Evolutionary conservation across 176 grass and related monocot species (phyloP), one percentile per base, ranked within the genome.

Genomic region (Dendrocalamus sinicus): DNA sequence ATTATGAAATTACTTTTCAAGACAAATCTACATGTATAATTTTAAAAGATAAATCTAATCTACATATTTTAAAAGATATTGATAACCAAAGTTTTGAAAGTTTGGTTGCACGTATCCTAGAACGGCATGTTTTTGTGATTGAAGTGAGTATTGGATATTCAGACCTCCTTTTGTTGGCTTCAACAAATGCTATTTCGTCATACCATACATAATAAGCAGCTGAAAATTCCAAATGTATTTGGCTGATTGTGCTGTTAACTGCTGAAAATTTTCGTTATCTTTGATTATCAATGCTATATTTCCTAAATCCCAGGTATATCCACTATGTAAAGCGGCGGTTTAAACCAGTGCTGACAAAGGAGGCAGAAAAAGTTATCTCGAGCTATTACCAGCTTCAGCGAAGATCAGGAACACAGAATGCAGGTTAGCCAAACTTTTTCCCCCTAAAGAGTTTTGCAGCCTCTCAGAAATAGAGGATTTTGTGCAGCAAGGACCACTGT

Each of bases 381-480:
- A 92, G 90, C 62, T 98, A 98, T 83, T 98, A 98, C 89, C 96
- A 98, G 64, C 88, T 88, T 48, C 96, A 98, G 62, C 79, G 93
- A 78, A 87, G 92, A 86, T 94, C 93, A 84, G 96, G 81, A 91
- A 82, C 86, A 79, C 80, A 91, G 60, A 95, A 98, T 88, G 91
- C 93, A 83, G 95, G 91, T 95, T 83, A 90, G 74, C 17, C 40
- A 10, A 57, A 14, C 52, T 72, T 32, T 50, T 81, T 47, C 23
- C 67, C 44, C 30, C 57, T 67, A 7, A 15, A 81, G 73, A 82
- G 35, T 86, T 64, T 19, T 81, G 13, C 51, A 66, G 17, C 48
- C 28, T 81, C 67, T 88, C 1, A 77, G 19, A 73, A 87, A 44
- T 37, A 40, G 2, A 40, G 2, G 30, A 82, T 80, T 40, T 71